Evolutionary conservation across 2,329 filamentous ascomycete species (phyloP), one percentile per base, ranked within the genome.

Genomic region (Cadophora luteo-olivacea): DNA sequence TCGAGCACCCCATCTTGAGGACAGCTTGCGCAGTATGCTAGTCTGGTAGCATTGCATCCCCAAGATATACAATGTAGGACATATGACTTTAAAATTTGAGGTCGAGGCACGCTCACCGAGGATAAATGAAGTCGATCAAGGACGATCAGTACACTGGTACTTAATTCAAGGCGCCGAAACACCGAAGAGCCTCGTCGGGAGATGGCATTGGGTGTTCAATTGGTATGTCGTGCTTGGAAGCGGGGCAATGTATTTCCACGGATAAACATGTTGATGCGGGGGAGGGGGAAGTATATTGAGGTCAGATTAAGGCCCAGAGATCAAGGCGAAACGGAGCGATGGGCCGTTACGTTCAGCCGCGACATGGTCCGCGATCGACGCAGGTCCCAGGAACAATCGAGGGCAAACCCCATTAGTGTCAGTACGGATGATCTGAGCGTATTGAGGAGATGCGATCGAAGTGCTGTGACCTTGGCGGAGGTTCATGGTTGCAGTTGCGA

Each of bases 181-280:
- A 7, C 33, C 33, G 22, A 25, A 24, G 57, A 25, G 22, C 22
- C 12, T 22, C 55, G 11, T 45, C n/a, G 57, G 33, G 22, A 60
- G 11, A 41, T 41, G 33, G 22, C 57, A 45, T 41, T 45, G 57
- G 9, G 8, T 22, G 33, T 45, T n/a, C 41, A 45, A 41, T 45
- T 60, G 33, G 33, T 24, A 41, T 60, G 36, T 4, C 33, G 36
- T 3, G 14, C 33, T 25, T 41, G n/a, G 33, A 25, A 25, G 33
- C 22, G 57, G 33, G 33, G 57, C 36, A 24, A 45, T 4, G n/a
- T 19, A 60, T 45, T 19, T 24, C 33, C 14, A 45, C 22, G 57
- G 57, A 60, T 41, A 60, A 60, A 60, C 24, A 25, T 38, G n/a
- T 25, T 45, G 22, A 45, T 60, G n/a, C 22, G 57, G 33, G 57